phyloP scores from a whole-genome alignment of 331 rosid genomes.

The Saraca asoca region DNA sequence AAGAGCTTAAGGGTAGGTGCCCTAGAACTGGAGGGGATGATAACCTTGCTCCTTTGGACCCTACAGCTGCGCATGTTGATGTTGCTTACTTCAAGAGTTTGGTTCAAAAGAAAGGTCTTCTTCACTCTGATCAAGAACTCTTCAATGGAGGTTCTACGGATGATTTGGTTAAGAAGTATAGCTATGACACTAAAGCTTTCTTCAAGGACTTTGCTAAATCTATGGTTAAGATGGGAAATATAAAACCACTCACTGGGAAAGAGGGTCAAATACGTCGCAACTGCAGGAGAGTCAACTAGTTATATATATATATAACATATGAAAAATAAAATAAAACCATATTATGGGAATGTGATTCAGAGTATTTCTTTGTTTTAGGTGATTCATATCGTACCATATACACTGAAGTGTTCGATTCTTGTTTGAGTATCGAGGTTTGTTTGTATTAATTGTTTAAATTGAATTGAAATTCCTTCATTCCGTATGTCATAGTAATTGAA shows the following conservation, averaged over 20 bases:
- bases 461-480: too few relatives aligned
- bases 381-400: too few relatives aligned
- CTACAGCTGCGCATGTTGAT: slow-evolving; percentile 35
- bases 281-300: slow-evolving; percentile 49
- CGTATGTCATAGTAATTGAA: too few relatives aligned
- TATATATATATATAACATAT: too few relatives aligned
- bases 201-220: slow-evolving; percentile 42
- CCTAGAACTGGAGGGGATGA: slow-evolving; percentile 46
- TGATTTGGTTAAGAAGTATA: slow-evolving; percentile 42
- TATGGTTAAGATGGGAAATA: slow-evolving; percentile 65
- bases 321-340: too few relatives aligned
- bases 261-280: slow-evolving; percentile 53
- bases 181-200: slow-evolving; percentile 22
- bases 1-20: slow-evolving; percentile 25
- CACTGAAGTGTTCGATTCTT: too few relatives aligned
- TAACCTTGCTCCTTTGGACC: slow-evolving; percentile 46
- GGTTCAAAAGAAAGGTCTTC: slow-evolving; percentile 46
- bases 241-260: slow-evolving; percentile 50
- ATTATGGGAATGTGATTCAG: too few relatives aligned
- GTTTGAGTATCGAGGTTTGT: too few relatives aligned
- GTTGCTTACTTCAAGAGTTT: slow-evolving; percentile 28
- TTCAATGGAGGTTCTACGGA: slow-evolving; percentile 45
- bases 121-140: slow-evolving; percentile 58
- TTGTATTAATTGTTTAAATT: too few relatives aligned
- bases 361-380: too few relatives aligned